Evolutionary conservation across 306 rosid species (phyloP).

Genomic region (Vigna unguiculata): DNA sequence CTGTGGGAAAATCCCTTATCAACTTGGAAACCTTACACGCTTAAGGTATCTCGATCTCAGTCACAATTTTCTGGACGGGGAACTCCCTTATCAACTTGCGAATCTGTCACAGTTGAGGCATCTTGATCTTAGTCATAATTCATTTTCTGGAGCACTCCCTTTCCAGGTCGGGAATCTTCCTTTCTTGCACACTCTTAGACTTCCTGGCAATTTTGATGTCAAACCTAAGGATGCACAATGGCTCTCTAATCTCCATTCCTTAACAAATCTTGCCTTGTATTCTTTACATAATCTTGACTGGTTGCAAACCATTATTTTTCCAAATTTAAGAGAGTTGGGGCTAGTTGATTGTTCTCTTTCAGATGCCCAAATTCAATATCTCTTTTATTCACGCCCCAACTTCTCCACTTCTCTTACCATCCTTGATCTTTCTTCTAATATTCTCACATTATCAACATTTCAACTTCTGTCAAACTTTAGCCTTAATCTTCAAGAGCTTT

Average conservation of each 20-base stretch:
- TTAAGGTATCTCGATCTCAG: too few relatives aligned
- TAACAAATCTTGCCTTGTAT: not conserved
- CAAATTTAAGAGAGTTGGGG: not conserved
- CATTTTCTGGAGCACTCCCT: too few relatives aligned
- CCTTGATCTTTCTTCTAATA: slow-evolving; percentile 16
- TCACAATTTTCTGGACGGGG: too few relatives aligned
- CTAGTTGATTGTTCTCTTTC: not conserved
- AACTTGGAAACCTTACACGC: too few relatives aligned
- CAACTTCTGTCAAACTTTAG: slow-evolving; percentile 16
- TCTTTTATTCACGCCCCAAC: not conserved
- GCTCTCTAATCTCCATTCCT: slow-evolving; percentile 8
- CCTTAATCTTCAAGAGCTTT: not conserved
- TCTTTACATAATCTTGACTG: not conserved
- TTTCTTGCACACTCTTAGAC: too few relatives aligned
- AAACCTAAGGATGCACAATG: too few relatives aligned
- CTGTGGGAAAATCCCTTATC: too few relatives aligned
- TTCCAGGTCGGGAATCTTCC: too few relatives aligned
- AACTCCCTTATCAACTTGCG: too few relatives aligned
- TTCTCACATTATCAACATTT: not conserved
- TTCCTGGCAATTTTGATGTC: too few relatives aligned
- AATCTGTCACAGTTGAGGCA: too few relatives aligned
- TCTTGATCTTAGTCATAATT: too few relatives aligned
- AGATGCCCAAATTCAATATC: not conserved
- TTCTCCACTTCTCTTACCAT: slow-evolving; percentile 7
- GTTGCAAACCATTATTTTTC: not conserved